Evolutionary conservation across 805 yeast species (phyloP), one percentile per base, ranked within the genome.

Genomic region (Yarrowia sp.): DNA sequence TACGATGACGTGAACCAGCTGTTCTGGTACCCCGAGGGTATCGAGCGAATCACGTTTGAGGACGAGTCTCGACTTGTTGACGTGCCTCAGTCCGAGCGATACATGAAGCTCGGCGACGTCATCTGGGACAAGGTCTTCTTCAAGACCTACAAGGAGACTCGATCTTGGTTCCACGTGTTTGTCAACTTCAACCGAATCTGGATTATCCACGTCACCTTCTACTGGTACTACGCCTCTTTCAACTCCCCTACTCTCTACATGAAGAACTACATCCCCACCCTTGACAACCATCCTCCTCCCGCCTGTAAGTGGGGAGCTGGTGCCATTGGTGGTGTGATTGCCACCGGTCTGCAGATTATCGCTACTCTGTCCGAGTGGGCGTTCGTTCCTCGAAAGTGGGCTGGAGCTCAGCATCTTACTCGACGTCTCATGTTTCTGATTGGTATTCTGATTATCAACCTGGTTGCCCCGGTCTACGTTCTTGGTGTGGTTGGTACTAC

Each of bases 1-100:
- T 95, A 95, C 79, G 99, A 95, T 83, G 99, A 95, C 83, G 97
- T 95, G 71, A 95, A 95, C 81, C 99, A 95, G 84, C 85, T 95
- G 75, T 95, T 96, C 82, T 95, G 99, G 99, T 95, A 96, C 81
- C 98, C 98, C 59, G 98, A 96, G 82, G 99, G 99, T 85, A 90
- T 95, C 73, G 89, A 96, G 70, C 89, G 95, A 81, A 93, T 95
- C 75, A 86, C 89, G 64, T 86, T 94, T 75, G 95, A 90, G 77
- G 98, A 95, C 78, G 97, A 97, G 73, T 84, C 97, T 19, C 88
- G 97, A 78, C 83, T 95, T 74, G 91, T 93, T 66, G 98, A 95
- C 75, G 82, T 93, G 75, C 96, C 97, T 45, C 86, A 87, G 70
- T 91, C 87, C 75, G 97, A 95, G 81, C 90, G 99, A 80, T 96